Conservation (phyloP, 75 land plant species). For the Picea sitchensis region DNA sequence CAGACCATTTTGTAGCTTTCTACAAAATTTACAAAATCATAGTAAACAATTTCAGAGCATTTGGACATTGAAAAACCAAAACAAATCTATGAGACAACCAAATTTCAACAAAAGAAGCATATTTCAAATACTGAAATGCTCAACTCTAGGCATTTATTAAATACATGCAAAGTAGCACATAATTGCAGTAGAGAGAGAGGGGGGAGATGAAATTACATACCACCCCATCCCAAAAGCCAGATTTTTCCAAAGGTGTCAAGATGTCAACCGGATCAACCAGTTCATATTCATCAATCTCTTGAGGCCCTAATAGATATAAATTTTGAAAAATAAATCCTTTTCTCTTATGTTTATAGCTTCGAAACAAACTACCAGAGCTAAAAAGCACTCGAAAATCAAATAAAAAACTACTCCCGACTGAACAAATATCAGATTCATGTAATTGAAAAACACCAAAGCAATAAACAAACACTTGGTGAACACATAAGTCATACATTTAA, state of each 20-base stretch:
- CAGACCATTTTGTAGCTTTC: conserved; percentile 99
- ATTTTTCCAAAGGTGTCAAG: conserved; percentile 85
- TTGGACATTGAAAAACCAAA: not conserved
- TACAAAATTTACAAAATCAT: conserved; percentile 20
- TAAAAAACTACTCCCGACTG: too few species aligned
- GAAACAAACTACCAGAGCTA: too few species aligned
- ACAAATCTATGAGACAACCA: conserved; percentile 8
- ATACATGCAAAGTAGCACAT: not conserved
- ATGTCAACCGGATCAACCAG: conserved; percentile 99
- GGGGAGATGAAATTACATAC: conserved; percentile 28
- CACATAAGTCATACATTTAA: not conserved
- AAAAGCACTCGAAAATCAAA: too few species aligned
- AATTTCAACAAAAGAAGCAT: not conserved
- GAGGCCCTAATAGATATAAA: conserved; percentile 44
- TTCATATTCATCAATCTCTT: conserved; percentile 95
- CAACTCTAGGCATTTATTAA: not conserved
- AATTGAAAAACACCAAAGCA: not conserved
- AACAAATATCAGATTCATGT: too few species aligned
- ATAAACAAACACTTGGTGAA: not conserved
- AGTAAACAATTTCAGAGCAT: not conserved
- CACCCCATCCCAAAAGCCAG: conserved; percentile 98
- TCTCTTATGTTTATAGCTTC: too few species aligned
- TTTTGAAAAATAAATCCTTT: not conserved
- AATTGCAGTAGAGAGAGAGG: conserved; percentile 2
- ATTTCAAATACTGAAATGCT: not conserved